These are phyloP conservation scores for Senecio squalidus DNA, from an alignment of 140 eudicot genomes.

Conservation along the genomic window DNA sequence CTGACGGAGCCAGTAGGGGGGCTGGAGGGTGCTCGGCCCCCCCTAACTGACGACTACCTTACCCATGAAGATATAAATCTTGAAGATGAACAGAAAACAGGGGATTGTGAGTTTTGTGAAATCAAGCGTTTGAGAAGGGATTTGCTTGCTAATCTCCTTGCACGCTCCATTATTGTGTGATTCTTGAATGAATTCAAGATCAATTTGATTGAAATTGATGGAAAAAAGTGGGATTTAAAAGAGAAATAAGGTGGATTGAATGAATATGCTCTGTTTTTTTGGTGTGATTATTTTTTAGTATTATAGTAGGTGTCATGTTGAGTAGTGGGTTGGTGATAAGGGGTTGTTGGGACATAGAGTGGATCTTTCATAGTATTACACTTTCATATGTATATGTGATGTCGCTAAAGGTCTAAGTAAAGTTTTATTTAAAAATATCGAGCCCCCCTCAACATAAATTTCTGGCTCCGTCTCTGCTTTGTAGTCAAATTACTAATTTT, in stretches of 20 bases:
- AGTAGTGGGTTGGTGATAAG: constrained; percentile 39
- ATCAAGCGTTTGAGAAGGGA: constrained; percentile 54
- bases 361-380: too few relatives aligned
- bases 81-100: constrained; percentile 42
- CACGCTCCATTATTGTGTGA: constrained; percentile 68
- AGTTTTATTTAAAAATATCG: too few relatives aligned
- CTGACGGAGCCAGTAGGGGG: too few relatives aligned
- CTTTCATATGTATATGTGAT: constrained; percentile 2
- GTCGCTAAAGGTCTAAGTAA: too few relatives aligned
- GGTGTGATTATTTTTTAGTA: too few relatives aligned
- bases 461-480: too few relatives aligned
- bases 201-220: too few relatives aligned
- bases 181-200: constrained; percentile 9
- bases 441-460: too few relatives aligned
- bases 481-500: too few relatives aligned
- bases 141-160: constrained; percentile 62
- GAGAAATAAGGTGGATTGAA: not conserved
- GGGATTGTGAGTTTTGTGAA: constrained; percentile 50
- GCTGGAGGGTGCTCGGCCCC: too few relatives aligned
- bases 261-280: constrained; percentile 15
- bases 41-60: too few relatives aligned
- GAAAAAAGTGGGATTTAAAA: not conserved
- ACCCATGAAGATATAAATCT: constrained; percentile 64
- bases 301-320: constrained; percentile 8
- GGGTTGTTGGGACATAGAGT: constrained; percentile 38